Percentiles rank a stretch among this genome's conserved stretches.
These are phyloP conservation scores for Boletellus sp. DNA, from an alignment of 1,284 basidiomycete genomes.

Conservation along the genomic window DNA sequence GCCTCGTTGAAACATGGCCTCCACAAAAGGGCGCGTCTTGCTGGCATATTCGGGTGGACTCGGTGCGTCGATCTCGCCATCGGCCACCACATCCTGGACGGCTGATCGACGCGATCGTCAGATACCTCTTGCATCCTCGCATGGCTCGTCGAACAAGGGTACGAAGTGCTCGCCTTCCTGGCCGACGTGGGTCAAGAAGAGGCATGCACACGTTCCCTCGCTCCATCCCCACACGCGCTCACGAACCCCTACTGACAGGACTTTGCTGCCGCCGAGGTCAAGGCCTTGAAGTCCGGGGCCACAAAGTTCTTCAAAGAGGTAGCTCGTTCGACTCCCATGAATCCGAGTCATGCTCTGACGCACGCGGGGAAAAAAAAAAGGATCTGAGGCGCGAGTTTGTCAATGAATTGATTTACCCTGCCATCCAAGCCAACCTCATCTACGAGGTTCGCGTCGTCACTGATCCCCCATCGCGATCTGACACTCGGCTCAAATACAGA, in stretches of 20 bases:
- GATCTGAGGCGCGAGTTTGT: slow-evolving; percentile 96
- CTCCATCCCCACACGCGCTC: background rate
- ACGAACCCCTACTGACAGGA: slow-evolving; percentile 51
- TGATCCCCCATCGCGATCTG: slow-evolving; percentile 3
- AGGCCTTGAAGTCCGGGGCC: slow-evolving; percentile 91
- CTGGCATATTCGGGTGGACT: slow-evolving; percentile 98
- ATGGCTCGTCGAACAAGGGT: slow-evolving; percentile 97
- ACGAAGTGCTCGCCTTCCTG: slow-evolving; percentile 98
- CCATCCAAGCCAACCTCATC: slow-evolving; percentile 97
- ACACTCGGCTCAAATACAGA: slow-evolving; percentile 42
- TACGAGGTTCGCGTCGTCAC: slow-evolving; percentile 69
- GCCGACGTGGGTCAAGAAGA: slow-evolving; percentile 99
- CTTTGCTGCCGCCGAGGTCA: slow-evolving; percentile 89
- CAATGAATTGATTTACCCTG: slow-evolving; percentile 95
- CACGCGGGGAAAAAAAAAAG: slow-evolving; percentile 48
- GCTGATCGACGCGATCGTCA: slow-evolving; percentile 11
- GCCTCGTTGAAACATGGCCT: slow-evolving; percentile 9
- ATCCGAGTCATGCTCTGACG: background rate
- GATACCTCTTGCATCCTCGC: slow-evolving; percentile 95
- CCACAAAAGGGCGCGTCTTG: slow-evolving; percentile 71
- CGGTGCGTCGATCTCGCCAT: slow-evolving; percentile 53
- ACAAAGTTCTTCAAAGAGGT: slow-evolving; percentile 94
- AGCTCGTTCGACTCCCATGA: background rate
- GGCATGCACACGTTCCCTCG: slow-evolving; percentile 39
- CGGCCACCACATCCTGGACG: background rate